Base-by-base conservation (phyloP, 768 basidiomycete genomes). In the Galerina sulciceps region DNA sequence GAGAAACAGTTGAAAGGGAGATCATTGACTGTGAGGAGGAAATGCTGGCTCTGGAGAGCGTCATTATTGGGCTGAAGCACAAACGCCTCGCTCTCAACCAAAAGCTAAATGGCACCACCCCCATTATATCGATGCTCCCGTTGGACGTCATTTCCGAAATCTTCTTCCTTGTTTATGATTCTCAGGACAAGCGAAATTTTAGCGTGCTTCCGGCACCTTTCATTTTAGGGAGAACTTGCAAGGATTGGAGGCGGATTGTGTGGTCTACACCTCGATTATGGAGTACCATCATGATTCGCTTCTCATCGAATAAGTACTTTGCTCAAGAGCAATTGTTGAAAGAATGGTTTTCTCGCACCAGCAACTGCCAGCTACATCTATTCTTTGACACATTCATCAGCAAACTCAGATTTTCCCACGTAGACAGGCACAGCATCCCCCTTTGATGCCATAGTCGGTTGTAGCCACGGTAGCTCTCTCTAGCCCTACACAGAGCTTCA, bases 341-440 rank as follows among this genome's bases (percentile, higher is more conserved):
- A 26, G 47, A 55, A 44, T 60, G 59, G 53, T 18, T 60, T 18
- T 23, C 8, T 10, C 45, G 59, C 22, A 50, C 36, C 17, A 41
- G 53, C 10, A 40, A 40, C 17, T 18, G 18, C 6, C 48, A 53
- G 40, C 23, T 60, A 17, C 45, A 49, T 13, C 15, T 57, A 15
- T 50, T 36, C n/a, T 46, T 57, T 18, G 37, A 48, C 34, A 31
- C 48, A 10, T 26, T 26, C 26, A 31, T 31, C 26, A 31, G 26
- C 26, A 31, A 31, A 31, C 26, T 8, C 26, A 31, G 26, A 31
- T 31, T 31, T 31, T 31, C 26, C 4, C 26, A 31, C 26, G 26
- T 31, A 31, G 26, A 31, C 26, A 31, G 26, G 26, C 26, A 31
- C 26, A 31, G 26, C 26, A 31, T 31, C 8, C 8, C 26, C 26